Percentiles rank a stretch among this genome's conserved stretches.
Conservation (phyloP, 495 filamentous ascomycete species). For the Amorphotheca resinae region DNA sequence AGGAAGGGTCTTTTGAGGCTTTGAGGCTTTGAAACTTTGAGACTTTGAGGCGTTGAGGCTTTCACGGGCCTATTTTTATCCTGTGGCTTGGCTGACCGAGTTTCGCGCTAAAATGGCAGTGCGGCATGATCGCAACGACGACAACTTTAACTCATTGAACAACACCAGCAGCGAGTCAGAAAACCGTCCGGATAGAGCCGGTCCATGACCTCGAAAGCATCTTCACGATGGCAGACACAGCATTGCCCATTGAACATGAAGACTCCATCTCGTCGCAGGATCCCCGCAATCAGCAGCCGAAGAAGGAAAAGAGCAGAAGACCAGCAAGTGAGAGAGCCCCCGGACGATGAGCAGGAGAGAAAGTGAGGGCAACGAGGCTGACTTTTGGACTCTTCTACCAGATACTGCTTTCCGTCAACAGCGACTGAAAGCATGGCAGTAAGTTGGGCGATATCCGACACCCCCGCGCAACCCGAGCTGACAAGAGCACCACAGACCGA, state of each 20-base stretch:
- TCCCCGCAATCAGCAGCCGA: constrained; percentile 24
- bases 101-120: constrained; percentile 11
- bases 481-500: constrained; percentile 44
- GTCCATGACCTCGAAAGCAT: constrained; percentile 14
- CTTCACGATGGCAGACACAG: constrained; percentile 14
- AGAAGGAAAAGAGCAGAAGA: constrained; percentile 76
- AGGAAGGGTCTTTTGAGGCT: not conserved
- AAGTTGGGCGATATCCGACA: constrained; percentile 24
- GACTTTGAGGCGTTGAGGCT: too few relatives aligned
- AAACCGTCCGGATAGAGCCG: constrained; percentile 8
- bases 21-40: too few relatives aligned
- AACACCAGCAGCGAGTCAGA: not conserved
- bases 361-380: constrained; percentile 9
- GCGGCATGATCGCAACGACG: constrained; percentile 4
- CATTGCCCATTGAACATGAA: constrained; percentile 9
- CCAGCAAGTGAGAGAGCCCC: constrained; percentile 56
- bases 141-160: constrained; percentile 7
- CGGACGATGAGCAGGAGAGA: not conserved
- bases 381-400: constrained; percentile 23
- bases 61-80: not conserved
- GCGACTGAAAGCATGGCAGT: constrained; percentile 91
- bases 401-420: constrained; percentile 91
- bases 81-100: constrained; percentile 9
- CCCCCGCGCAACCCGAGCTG: constrained; percentile 3
- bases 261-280: constrained; percentile 34